A percentile compares a stretch with the other conserved stretches of the same genome.
These are phyloP conservation scores for Fusarium siculi DNA, from an alignment of 2,329 filamentous ascomycete genomes.

Conservation along the genomic window DNA sequence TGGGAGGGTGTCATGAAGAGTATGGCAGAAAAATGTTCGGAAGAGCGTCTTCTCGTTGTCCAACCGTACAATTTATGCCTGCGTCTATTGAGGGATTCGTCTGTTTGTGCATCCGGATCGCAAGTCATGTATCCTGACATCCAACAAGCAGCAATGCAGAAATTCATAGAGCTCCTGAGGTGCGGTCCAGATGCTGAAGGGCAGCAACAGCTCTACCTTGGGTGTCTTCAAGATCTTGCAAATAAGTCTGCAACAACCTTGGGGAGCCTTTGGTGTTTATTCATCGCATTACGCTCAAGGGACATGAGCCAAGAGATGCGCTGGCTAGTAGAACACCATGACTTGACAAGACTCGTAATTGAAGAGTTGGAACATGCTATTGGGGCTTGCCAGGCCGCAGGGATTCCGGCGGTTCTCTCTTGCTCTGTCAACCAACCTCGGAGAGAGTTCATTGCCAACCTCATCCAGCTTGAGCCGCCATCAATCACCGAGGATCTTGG, in stretches of 20 bases:
- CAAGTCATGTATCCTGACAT: constrained; percentile 70
- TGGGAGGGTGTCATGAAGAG: constrained; percentile 67
- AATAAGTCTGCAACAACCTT: constrained; percentile 71
- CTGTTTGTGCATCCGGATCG: constrained; percentile 62
- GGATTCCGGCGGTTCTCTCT: constrained; percentile 58
- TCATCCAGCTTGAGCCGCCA: constrained; percentile 70
- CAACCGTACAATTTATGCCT: constrained; percentile 66
- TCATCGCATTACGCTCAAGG: constrained; percentile 56
- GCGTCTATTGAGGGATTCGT: constrained; percentile 77
- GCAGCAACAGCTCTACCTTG: constrained; percentile 70
- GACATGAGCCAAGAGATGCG: constrained; percentile 63
- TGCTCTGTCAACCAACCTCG: constrained; percentile 62
- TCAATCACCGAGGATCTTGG: constrained; percentile 72
- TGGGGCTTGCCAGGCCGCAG: constrained; percentile 43
- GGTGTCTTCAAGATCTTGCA: constrained; percentile 76
- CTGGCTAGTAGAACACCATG: constrained; percentile 68
- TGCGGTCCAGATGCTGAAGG: constrained; percentile 64
- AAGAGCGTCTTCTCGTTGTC: constrained; percentile 50
- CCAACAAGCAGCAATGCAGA: constrained; percentile 70
- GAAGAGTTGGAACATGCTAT: constrained; percentile 71
- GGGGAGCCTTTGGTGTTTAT: constrained; percentile 77
- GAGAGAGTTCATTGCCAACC: constrained; percentile 65
- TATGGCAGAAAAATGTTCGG: constrained; percentile 56
- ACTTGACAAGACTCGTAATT: constrained; percentile 70
- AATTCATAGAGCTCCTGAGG: constrained; percentile 70